Evolutionary conservation across 805 yeast species (phyloP), one percentile per base, ranked within the genome.

Genomic region (Hanseniaspora lachancei): DNA sequence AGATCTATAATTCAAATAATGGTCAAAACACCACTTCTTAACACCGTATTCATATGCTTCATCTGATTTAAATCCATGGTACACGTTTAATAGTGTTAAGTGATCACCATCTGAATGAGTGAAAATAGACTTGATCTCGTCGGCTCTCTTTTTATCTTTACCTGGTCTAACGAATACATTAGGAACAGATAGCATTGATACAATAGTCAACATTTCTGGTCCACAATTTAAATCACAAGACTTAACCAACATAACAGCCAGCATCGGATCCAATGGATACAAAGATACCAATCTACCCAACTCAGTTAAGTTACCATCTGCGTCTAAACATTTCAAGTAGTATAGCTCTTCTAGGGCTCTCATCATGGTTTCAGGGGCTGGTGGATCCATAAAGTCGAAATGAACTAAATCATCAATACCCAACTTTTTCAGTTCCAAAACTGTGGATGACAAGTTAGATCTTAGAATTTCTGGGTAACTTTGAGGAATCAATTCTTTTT

Each of bases 331-430:
- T 23, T 84, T 82, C 59, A 91, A 74, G 66, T 88, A 93, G 66
- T 93, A 89, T 64, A 91, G 76, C 69, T 91, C 98, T 69, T 91
- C 98, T 60, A 91, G 74, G 0, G 97, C 97, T 68, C 98, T 78
- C 98, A 93, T 93, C 98, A 91, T 93, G 7, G 98, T 93, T 70
- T 91, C 98, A 10, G 98, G 98, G 2, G 97, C 97, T 15, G 98
- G 98, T 8, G 98, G 97, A 66, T 91, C 98, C 95, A 91, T 91
- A 67, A 93, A 91, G 68, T 93, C 98, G 66, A 91, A 91, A 71
- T 91, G 97, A 41, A 93, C 98, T 64, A 91, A 78, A 71, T 91
- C 97, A 66, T 93, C 95, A 60, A 91, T 78, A 15, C 97, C 97
- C 60, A 93, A 77, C 70, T 93, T 93, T 68, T 93, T 93, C 69